These are phyloP conservation scores for Rhodotorula sp. DNA, from an alignment of 1,284 basidiomycete genomes.

Conservation along the genomic window DNA sequence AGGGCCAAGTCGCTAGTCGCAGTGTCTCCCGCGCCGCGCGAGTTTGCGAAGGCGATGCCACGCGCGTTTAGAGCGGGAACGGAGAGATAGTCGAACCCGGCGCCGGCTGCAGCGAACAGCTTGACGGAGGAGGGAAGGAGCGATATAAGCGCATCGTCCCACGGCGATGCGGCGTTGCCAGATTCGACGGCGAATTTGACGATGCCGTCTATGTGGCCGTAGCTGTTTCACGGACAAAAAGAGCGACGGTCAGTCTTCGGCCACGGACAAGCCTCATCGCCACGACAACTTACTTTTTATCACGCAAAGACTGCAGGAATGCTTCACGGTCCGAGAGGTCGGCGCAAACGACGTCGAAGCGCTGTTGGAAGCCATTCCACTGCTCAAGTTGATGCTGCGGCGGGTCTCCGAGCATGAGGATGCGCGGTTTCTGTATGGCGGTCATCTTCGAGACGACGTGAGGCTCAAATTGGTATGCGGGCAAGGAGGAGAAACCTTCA, in stretches of 20 bases:
- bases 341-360: constrained; percentile 17
- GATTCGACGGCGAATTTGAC: constrained; percentile 13
- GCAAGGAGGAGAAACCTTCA: no score
- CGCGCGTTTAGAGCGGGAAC: constrained; percentile 6
- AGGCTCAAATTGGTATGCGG: no score
- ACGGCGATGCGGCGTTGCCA: constrained; percentile 2
- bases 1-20: constrained; percentile 6
- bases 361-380: constrained; percentile 15
- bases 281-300: constrained; percentile 2
- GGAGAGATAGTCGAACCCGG: constrained; percentile 14
- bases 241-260: not conserved
- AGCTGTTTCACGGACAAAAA: not conserved
- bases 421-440: not conserved
- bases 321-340: not conserved
- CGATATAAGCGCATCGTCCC: constrained; percentile 13
- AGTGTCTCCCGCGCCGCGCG: constrained; percentile 13
- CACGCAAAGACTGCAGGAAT: not conserved
- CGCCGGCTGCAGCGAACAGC: constrained; percentile 7
- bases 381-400: not conserved
- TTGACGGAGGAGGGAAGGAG: constrained; percentile 9
- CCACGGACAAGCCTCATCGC: not conserved
- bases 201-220: constrained; percentile 4
- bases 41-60: constrained; percentile 12
- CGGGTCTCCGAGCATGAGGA: constrained; percentile 10
- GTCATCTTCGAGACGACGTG: no score